A percentile compares a stretch with the other conserved stretches of the same genome.
These are phyloP conservation scores for Trichoderma hamatum DNA, from an alignment of 2,329 filamentous ascomycete species.

Conservation along the genomic window DNA sequence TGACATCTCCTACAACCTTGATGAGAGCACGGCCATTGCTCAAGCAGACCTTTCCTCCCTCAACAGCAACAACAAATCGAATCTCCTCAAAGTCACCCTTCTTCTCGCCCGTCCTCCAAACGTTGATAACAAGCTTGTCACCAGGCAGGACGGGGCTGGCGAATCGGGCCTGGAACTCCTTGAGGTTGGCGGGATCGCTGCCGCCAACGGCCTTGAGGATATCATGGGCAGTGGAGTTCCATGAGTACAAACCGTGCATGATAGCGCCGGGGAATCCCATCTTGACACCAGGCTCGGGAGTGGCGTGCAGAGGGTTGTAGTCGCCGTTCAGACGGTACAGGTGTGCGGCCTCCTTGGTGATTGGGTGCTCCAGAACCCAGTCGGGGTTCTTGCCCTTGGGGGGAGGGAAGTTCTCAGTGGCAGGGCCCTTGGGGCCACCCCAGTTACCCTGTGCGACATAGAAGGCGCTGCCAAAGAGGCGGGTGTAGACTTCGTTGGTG, in stretches of 20 bases:
- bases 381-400: slow-evolving; percentile 76
- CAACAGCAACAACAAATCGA: slow-evolving; percentile 76
- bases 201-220: slow-evolving; percentile 74
- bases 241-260: slow-evolving; percentile 86
- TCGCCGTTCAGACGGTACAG: slow-evolving; percentile 88
- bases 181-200: slow-evolving; percentile 78
- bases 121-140: slow-evolving; percentile 78
- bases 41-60: slow-evolving; percentile 80
- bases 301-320: slow-evolving; percentile 91
- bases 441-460: slow-evolving; percentile 79
- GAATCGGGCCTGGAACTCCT: slow-evolving; percentile 87
- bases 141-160: slow-evolving; percentile 82
- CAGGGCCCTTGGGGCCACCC: slow-evolving; percentile 88
- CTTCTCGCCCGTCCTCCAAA: slow-evolving; percentile 73
- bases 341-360: slow-evolving; percentile 70
- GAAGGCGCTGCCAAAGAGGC: slow-evolving; percentile 71
- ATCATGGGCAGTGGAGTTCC: slow-evolving; percentile 77
- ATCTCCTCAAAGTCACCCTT: slow-evolving; percentile 77
- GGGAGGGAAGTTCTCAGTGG: slow-evolving; percentile 76
- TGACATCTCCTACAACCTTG: slow-evolving; percentile 59
- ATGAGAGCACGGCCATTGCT: slow-evolving; percentile 85
- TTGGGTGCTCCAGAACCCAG: slow-evolving; percentile 69
- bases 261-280: slow-evolving; percentile 92
- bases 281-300: slow-evolving; percentile 79
- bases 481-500: slow-evolving; percentile 70